Conservation (phyloP, 2,329 filamentous ascomycete genomes). For the Pyrenochaeta sp. region DNA sequence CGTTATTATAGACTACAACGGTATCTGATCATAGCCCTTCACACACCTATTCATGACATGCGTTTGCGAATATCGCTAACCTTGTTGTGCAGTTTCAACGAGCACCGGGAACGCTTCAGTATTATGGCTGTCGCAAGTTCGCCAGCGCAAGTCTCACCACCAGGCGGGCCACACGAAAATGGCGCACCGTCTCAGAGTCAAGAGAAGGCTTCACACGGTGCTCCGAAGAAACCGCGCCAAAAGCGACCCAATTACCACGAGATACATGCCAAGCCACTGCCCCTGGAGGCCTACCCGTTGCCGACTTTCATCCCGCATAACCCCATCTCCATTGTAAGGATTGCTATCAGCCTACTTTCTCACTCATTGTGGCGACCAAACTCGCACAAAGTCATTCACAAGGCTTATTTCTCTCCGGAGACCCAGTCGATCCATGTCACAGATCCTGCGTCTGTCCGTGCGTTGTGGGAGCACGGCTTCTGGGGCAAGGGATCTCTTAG, state of each 20-base stretch:
- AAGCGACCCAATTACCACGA: slow-evolving; percentile 68
- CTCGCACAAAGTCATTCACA: slow-evolving; percentile 71
- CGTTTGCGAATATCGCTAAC: slow-evolving; percentile 11
- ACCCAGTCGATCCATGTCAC: slow-evolving; percentile 87
- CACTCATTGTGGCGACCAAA: slow-evolving; percentile 73
- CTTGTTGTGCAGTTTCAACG: slow-evolving; percentile 15
- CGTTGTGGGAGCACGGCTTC: slow-evolving; percentile 95
- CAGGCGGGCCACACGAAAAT: slow-evolving; percentile 11
- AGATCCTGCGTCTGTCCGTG: slow-evolving; percentile 76
- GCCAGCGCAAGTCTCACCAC: slow-evolving; percentile 12
- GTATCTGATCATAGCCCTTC: slow-evolving; percentile 41
- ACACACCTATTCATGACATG: background rate
- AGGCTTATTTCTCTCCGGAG: slow-evolving; percentile 80
- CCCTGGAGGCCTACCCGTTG: slow-evolving; percentile 82
- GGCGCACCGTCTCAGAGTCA: slow-evolving; percentile 11
- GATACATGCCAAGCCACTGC: slow-evolving; percentile 83
- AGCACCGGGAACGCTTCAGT: slow-evolving; percentile 8
- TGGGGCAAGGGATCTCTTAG: slow-evolving; percentile 94
- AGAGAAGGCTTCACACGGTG: slow-evolving; percentile 25
- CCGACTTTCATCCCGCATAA: slow-evolving; percentile 92
- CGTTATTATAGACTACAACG: slow-evolving; percentile 51
- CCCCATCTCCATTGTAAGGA: slow-evolving; percentile 83
- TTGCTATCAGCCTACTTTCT: slow-evolving; percentile 78
- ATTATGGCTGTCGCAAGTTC: slow-evolving; percentile 22
- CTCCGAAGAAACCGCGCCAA: slow-evolving; percentile 37